A percentile compares a stretch with the other conserved stretches of the same genome.
Evolutionary conservation across 805 yeast species (phyloP).

Genomic region (Scheffersomyces stipitis): DNA sequence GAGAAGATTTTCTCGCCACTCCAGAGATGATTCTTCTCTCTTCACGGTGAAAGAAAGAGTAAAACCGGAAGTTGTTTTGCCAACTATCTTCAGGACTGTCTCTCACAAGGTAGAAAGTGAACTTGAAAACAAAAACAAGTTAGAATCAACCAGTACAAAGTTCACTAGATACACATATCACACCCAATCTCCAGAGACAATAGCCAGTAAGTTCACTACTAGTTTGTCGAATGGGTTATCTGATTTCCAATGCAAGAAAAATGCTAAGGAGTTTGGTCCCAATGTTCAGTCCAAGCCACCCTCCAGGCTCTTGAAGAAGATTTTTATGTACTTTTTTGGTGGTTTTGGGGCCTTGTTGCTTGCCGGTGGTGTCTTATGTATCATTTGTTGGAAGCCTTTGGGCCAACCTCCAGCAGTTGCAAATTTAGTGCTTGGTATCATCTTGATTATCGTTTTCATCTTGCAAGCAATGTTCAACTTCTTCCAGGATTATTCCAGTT

Average conservation of each 20-base stretch:
- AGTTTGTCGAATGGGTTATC: slow-evolving; percentile 22
- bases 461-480: slow-evolving; percentile 46
- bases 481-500: slow-evolving; percentile 47
- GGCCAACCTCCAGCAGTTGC: slow-evolving; percentile 47
- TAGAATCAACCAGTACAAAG: slow-evolving; percentile 13
- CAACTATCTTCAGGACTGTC: slow-evolving; percentile 37
- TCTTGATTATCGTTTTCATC: slow-evolving; percentile 39
- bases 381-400: slow-evolving; percentile 47
- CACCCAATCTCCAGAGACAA: slow-evolving; percentile 18
- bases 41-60: slow-evolving; percentile 11
- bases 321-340: slow-evolving; percentile 44
- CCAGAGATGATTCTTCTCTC: slow-evolving; percentile 3
- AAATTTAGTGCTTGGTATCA: slow-evolving; percentile 43
- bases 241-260: slow-evolving; percentile 8
- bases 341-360: slow-evolving; percentile 47
- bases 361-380: slow-evolving; percentile 42
- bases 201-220: slow-evolving; percentile 22
- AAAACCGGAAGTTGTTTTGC: slow-evolving; percentile 30
- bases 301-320: slow-evolving; percentile 27
- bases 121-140: slow-evolving; percentile 8
- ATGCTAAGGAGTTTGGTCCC: slow-evolving; percentile 25
- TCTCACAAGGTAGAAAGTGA: slow-evolving; percentile 34
- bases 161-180: slow-evolving; percentile 33
- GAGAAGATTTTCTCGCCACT: slow-evolving; percentile 6
- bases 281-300: slow-evolving; percentile 41